A percentile compares a stretch with the other conserved stretches of the same genome.
Conservation (phyloP, 176 grass and related monocot genomes). For the Phoenix dactylifera region DNA sequence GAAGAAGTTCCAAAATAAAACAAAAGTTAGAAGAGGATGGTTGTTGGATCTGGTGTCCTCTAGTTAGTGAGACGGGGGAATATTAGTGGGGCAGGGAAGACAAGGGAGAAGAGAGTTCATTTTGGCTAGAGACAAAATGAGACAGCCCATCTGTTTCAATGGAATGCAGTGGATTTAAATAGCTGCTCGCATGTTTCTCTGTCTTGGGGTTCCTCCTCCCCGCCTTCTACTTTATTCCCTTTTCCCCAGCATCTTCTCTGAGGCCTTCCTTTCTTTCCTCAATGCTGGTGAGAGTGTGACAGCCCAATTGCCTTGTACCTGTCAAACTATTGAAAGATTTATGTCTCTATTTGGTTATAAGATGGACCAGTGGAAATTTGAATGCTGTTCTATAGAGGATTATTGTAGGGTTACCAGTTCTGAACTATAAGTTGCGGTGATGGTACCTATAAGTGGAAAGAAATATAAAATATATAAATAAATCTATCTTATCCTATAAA, state of each 20-base stretch:
- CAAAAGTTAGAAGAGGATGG: slow-evolving; percentile 9
- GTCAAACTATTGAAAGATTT: too few species aligned
- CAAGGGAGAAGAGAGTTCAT: background rate
- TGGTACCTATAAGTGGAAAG: background rate
- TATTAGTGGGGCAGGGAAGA: background rate
- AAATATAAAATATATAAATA: too few species aligned
- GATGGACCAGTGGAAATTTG: too few species aligned
- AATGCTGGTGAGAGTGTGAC: slow-evolving; percentile 25
- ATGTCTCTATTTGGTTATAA: too few species aligned
- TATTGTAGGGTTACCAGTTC: too few species aligned
- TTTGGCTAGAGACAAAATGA: slow-evolving; percentile 20
- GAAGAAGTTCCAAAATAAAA: background rate
- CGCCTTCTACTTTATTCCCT: slow-evolving; percentile 12
- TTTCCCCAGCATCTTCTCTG: slow-evolving; percentile 11
- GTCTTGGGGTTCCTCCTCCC: background rate
- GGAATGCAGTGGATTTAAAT: slow-evolving; percentile 21
- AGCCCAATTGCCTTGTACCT: background rate
- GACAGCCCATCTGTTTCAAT: too few species aligned
- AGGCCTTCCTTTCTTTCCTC: slow-evolving; percentile 7
- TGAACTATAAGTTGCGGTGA: background rate
- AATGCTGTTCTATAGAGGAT: too few species aligned
- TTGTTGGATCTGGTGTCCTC: slow-evolving; percentile 8
- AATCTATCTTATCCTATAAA: too few species aligned
- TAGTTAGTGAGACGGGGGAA: too few species aligned
- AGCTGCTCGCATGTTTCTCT: slow-evolving; percentile 3